Percentiles rank a stretch among this genome's conserved stretches.
phyloP scores from a whole-genome alignment of 306 rosid species.

The Quercus cerris region DNA sequence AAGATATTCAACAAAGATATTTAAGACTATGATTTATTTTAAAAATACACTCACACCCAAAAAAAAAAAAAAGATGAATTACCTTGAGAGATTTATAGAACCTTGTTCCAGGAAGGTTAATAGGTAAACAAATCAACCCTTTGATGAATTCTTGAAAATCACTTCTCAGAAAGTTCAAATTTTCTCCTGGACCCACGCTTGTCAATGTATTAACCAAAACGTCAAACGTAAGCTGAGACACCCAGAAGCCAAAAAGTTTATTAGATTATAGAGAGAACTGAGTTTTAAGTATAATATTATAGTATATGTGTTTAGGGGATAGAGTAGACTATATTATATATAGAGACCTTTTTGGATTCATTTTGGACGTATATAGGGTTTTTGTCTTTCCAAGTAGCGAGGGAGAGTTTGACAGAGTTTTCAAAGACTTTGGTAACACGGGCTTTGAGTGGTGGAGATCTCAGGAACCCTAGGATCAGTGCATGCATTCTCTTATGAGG shows the following conservation, averaged over 20 bases:
- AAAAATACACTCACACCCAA: neutral
- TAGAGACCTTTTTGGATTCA: slow-evolving; percentile 62
- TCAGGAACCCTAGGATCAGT: slow-evolving; percentile 61
- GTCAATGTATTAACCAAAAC: slow-evolving; percentile 65
- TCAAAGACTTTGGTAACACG: slow-evolving; percentile 58
- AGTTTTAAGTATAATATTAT: neutral
- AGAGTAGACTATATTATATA: no score
- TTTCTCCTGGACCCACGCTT: slow-evolving; percentile 80
- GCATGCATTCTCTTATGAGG: slow-evolving; percentile 64
- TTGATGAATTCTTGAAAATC: slow-evolving; percentile 81
- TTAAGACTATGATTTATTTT: no score
- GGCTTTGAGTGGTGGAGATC: slow-evolving; percentile 67
- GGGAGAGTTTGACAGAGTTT: slow-evolving; percentile 47
- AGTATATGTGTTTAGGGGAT: neutral
- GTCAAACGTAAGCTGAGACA: slow-evolving; percentile 65
- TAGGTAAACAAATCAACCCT: slow-evolving; percentile 80
- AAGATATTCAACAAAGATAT: no score
- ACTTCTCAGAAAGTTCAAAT: slow-evolving; percentile 55
- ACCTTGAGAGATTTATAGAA: slow-evolving; percentile 92
- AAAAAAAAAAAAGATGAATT: neutral
- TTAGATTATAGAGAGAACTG: neutral
- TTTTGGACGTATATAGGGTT: slow-evolving; percentile 58
- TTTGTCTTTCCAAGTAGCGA: slow-evolving; percentile 48
- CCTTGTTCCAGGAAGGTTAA: slow-evolving; percentile 81
- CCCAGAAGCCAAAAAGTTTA: neutral